phyloP scores from a whole-genome alignment of 495 filamentous ascomycete species.

The Penicillium chermesinum region DNA sequence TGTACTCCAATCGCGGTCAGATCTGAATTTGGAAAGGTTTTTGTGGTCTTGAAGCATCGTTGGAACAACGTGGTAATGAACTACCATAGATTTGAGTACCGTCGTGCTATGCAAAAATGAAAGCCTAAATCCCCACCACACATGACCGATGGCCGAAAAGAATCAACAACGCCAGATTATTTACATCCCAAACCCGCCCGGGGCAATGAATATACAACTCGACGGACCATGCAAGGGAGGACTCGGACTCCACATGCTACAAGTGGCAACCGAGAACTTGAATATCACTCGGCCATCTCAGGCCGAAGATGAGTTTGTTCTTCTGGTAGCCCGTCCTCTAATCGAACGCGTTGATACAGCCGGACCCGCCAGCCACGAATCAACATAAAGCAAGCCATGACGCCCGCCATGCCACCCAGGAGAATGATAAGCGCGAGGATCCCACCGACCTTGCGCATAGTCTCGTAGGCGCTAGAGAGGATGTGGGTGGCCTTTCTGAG shows the following conservation, averaged over 20 bases:
- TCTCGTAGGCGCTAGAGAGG: constrained; percentile 14
- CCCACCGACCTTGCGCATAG: constrained; percentile 20
- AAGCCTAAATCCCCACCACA: too few species aligned
- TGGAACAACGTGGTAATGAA: too few species aligned
- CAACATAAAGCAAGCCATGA: constrained; percentile 19
- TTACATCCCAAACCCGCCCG: neutral
- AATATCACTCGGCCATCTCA: constrained; percentile 12
- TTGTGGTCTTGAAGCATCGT: neutral
- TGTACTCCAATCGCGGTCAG: neutral
- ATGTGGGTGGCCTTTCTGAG: constrained; percentile 17
- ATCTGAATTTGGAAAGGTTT: neutral
- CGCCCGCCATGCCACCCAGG: constrained; percentile 15
- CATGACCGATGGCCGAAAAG: too few species aligned
- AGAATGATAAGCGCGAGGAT: constrained; percentile 20
- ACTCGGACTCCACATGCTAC: neutral
- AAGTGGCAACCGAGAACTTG: too few species aligned
- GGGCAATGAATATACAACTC: constrained; percentile 5
- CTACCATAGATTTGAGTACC: too few species aligned
- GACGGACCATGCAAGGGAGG: constrained; percentile 7
- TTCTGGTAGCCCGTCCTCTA: constrained; percentile 10
- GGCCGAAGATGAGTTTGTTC: constrained; percentile 13
- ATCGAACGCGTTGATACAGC: constrained; percentile 18
- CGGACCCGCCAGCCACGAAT: constrained; percentile 28
- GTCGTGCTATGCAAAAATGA: too few species aligned
- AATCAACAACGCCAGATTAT: neutral